Percentiles rank a stretch among this genome's conserved stretches.
These are phyloP conservation scores for Termitomyces sp. DNA, from an alignment of 768 basidiomycete species.

Conservation along the genomic window DNA sequence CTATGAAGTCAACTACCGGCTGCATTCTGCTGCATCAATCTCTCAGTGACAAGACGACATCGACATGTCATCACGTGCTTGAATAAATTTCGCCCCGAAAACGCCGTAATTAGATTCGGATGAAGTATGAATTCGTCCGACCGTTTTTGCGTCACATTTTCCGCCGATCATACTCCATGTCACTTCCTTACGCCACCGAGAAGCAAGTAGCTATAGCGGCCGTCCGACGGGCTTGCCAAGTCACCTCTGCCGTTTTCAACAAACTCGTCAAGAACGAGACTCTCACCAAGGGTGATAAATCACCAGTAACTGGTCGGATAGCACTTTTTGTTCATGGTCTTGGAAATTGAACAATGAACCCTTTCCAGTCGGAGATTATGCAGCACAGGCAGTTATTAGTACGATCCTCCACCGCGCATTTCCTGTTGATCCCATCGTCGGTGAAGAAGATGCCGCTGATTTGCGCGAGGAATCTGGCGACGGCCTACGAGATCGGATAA, in stretches of 20 bases:
- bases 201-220: slow-evolving; percentile 80
- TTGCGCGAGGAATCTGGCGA: slow-evolving; percentile 45
- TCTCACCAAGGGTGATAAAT: slow-evolving; percentile 86
- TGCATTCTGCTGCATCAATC: too few species aligned
- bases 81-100: slow-evolving; percentile 3
- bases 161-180: slow-evolving; percentile 35
- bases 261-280: slow-evolving; percentile 82
- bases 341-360: not conserved
- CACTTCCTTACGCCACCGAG: slow-evolving; percentile 54
- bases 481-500: slow-evolving; percentile 57
- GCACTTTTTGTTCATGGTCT: not conserved
- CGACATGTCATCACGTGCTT: not conserved
- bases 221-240: slow-evolving; percentile 77
- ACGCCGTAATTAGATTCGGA: slow-evolving; percentile 1
- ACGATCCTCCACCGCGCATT: slow-evolving; percentile 72
- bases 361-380: slow-evolving; percentile 79
- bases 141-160: slow-evolving; percentile 11
- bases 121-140: slow-evolving; percentile 10
- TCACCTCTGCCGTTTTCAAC: slow-evolving; percentile 84
- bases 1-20: too few species aligned
- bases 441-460: slow-evolving; percentile 89
- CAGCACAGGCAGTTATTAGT: slow-evolving; percentile 89
- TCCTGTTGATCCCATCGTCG: slow-evolving; percentile 84
- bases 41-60: too few species aligned
- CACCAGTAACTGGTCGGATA: slow-evolving; percentile 74